These are phyloP conservation scores for Basidioascus undulatus DNA, from an alignment of 768 basidiomycete species.

Conservation along the genomic window DNA sequence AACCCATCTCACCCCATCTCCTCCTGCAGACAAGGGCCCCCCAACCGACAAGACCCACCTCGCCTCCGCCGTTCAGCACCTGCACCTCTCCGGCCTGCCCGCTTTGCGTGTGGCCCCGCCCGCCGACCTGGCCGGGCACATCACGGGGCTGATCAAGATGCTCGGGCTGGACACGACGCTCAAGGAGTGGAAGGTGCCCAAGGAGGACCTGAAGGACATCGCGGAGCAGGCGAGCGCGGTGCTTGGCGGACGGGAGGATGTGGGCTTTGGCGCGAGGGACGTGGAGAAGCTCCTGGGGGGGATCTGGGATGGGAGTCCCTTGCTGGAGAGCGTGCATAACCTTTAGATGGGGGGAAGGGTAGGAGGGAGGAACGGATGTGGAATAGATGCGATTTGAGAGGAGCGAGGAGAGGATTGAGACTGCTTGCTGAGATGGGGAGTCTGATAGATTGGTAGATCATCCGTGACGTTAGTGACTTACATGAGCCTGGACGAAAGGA, in stretches of 20 bases:
- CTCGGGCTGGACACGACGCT: conserved; percentile 6
- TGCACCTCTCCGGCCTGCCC: background rate
- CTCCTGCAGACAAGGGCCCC: background rate
- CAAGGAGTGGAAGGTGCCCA: conserved; percentile 6
- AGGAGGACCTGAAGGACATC: conserved; percentile 5
- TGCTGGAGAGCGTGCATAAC: too few species aligned
- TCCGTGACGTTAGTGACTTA: too few species aligned
- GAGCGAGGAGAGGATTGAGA: too few species aligned
- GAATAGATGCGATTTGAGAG: too few species aligned
- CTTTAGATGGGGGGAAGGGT: too few species aligned
- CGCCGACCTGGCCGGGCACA: background rate
- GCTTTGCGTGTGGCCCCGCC: background rate
- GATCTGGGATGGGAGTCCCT: too few species aligned
- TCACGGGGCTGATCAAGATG: conserved; percentile 3
- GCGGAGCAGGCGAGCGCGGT: conserved; percentile 2
- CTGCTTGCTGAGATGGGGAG: too few species aligned
- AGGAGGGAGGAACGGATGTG: too few species aligned
- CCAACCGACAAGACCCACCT: background rate
- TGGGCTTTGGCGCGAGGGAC: background rate
- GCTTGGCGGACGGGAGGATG: background rate
- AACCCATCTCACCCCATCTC: conserved; percentile 1
- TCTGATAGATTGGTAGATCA: too few species aligned
- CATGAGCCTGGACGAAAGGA: too few species aligned
- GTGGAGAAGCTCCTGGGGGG: background rate
- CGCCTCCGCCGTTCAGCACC: background rate